Evolutionary conservation across 352 stramenopile species (phyloP).

Genomic region (Globisporangium megalacanthum): DNA sequence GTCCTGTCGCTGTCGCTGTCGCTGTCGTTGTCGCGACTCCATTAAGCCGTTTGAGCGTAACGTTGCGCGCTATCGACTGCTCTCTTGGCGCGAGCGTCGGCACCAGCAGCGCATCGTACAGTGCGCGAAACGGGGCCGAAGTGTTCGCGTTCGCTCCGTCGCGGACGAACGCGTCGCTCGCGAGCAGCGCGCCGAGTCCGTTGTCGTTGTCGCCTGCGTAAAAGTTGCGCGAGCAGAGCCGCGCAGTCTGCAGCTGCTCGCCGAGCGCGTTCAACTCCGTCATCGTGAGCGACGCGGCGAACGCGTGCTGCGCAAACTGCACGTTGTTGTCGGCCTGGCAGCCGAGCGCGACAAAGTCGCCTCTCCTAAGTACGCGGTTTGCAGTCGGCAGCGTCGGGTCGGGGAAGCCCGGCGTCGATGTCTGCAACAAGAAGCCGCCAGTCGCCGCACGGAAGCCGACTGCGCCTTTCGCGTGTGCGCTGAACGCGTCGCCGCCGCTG

Average conservation of each 20-base stretch:
- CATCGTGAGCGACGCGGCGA: conserved; percentile 55
- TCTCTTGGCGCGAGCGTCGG: conserved; percentile 22
- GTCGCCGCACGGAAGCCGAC: conserved; percentile 38
- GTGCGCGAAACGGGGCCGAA: conserved; percentile 17
- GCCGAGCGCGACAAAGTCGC: conserved; percentile 57
- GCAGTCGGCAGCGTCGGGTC: conserved; percentile 33
- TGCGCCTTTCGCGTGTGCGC: conserved; percentile 66
- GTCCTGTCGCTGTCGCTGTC: neutral
- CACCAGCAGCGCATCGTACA: conserved; percentile 52
- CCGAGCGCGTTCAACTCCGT: conserved; percentile 35
- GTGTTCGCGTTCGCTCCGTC: conserved; percentile 37
- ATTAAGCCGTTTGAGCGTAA: conserved; percentile 26
- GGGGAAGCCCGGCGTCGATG: conserved; percentile 72
- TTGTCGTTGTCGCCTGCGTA: conserved; percentile 20
- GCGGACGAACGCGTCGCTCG: conserved; percentile 28
- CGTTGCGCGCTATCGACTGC: conserved; percentile 14
- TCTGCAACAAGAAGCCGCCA: conserved; percentile 69
- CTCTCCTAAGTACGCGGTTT: conserved; percentile 3
- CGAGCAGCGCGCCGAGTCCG: conserved; percentile 28
- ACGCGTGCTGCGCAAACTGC: conserved; percentile 66
- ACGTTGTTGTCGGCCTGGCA: conserved; percentile 78
- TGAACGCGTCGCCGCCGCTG: conserved; percentile 48
- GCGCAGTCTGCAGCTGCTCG: conserved; percentile 38
- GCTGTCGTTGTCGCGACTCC: neutral
- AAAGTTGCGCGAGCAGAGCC: conserved; percentile 71